phyloP scores from a whole-genome alignment of 2,329 filamentous ascomycete genomes.

The Sarocladium strictum region DNA sequence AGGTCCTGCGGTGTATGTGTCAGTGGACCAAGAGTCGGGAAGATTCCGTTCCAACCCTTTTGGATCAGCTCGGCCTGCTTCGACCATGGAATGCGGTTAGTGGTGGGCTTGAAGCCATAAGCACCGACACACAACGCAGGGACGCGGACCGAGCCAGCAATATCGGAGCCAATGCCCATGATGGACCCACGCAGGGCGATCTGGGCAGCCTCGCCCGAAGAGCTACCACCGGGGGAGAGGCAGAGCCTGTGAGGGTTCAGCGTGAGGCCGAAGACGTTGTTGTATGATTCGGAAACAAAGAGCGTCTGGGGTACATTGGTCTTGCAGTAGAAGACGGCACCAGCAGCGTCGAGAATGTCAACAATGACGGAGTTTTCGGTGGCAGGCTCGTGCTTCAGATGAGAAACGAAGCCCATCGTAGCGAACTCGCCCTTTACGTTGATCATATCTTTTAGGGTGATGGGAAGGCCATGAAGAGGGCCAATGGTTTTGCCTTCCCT shows the following conservation, averaged over 20 bases:
- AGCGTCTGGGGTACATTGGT: constrained; percentile 61
- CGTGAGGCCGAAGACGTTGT: constrained; percentile 57
- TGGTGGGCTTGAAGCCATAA: constrained; percentile 36
- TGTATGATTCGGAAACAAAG: constrained; percentile 31
- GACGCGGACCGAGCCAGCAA: constrained; percentile 39
- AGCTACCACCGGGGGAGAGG: constrained; percentile 57
- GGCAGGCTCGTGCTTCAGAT: constrained; percentile 50
- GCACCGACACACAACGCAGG: constrained; percentile 38
- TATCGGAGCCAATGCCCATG: constrained; percentile 37
- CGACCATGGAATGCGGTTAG: constrained; percentile 21
- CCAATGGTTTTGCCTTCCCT: constrained; percentile 39
- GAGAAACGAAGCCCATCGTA: constrained; percentile 50
- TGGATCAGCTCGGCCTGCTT: constrained; percentile 10
- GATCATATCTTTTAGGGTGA: constrained; percentile 49
- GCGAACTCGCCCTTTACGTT: constrained; percentile 45
- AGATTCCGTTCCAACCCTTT: constrained; percentile 31
- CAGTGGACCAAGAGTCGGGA: constrained; percentile 17
- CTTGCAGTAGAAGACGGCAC: constrained; percentile 62
- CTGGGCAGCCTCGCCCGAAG: constrained; percentile 48
- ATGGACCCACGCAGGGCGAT: constrained; percentile 34
- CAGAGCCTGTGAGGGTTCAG: constrained; percentile 58
- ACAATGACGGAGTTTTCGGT: constrained; percentile 48
- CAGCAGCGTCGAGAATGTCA: constrained; percentile 45
- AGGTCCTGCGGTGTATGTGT: constrained; percentile 25
- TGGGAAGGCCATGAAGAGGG: constrained; percentile 56